Base-by-base conservation (phyloP, 495 filamentous ascomycete species). In the Penicillium paxilli region DNA sequence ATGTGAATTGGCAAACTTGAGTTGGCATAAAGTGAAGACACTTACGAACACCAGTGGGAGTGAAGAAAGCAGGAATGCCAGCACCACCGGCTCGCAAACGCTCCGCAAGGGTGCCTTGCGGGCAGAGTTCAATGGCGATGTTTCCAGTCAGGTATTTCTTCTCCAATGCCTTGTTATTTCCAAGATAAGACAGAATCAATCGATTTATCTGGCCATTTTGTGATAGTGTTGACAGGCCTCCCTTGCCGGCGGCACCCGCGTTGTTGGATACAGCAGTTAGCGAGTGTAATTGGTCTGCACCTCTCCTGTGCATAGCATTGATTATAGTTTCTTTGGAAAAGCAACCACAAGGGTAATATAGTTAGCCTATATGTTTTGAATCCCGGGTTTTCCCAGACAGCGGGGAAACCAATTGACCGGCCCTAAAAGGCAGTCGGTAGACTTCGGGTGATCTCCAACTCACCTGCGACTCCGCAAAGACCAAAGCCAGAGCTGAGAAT, bases 221-320 rank as follows among this genome's bases (percentile, higher is more conserved):
- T 20, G 91, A 80, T 12, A 96, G 78, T 49, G 87, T 82, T 38
- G 90, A 87, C n/a, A 96, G 80, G 0, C 92, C 92, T 25, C 81
- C 83, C 45, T 80, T 83, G 26, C 79, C 79, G 46, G 90, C 87
- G 24, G 87, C 83, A 54, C 92, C 92, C 37, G 92, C 92, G 65
- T 96, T 96, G 72, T 96, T 96, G 47, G 90, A 95, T 23, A 95
- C 87, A 14, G 89, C 91, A 3, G 91, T 96, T 6, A 96, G 68
- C 17, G 83, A 83, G 7, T 78, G 88, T 62, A 94, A 82, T 37
- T 85, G 78, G 23, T 87, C 83, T 45, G 77, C 79, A 30, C 86
- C 83, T 53, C 88, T 73, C 17, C 84, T 70, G 52, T 84, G 71
- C 51, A 94, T 84, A 49, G 88, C 87, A 59, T 91, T 79, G 64